Evolutionary conservation across 169 alveolate species (phyloP), one percentile per base, ranked within the genome.

Genomic region (Theileria orientalis): DNA sequence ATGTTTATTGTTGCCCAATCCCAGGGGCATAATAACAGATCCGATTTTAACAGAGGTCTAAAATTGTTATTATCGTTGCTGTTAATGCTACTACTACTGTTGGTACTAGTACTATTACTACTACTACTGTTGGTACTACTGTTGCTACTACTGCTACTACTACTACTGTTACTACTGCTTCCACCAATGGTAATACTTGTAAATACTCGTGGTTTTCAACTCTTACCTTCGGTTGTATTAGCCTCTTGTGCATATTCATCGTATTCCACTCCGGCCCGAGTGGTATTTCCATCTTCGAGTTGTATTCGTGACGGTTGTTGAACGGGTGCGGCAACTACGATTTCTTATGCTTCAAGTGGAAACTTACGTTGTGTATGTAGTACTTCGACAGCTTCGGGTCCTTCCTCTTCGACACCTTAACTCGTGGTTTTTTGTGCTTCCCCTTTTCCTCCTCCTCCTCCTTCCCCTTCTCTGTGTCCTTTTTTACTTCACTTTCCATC

Each of bases 231-330:
- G 97, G 97, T 76, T 92, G 94, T 9, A 92, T 79, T 25, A 90
- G 63, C 49, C 86, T 73, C 35, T 92, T 83, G 54, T 91, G 94
- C 66, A 79, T 78, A 40, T 88, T 79, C 14, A 85, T 52, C 21
- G 96, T 93, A 76, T 93, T 93, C 97, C 96, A 93, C 56, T 87
- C 93, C 0, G 90, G 90, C 0, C 93, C 93, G 19, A 91, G 42
- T 7, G 91, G 82, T 11, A 40, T 74, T n/a, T 37, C 89, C 89
- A 82, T 73, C 47, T 73, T 82, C 35, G 76, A 44, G 35, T 82
- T 82, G 56, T 67, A 82, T n/a, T 72, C 85, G 32, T 82, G 64
- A 13, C 63, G 67, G 49, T 40, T 74, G 25, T 64, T 66, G 69
- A 47, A 56, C 33, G 89, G 89, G 49, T 82, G 85, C 25, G 84